Conservation (phyloP, 345 rosid species). For the Jatropha curcas region DNA sequence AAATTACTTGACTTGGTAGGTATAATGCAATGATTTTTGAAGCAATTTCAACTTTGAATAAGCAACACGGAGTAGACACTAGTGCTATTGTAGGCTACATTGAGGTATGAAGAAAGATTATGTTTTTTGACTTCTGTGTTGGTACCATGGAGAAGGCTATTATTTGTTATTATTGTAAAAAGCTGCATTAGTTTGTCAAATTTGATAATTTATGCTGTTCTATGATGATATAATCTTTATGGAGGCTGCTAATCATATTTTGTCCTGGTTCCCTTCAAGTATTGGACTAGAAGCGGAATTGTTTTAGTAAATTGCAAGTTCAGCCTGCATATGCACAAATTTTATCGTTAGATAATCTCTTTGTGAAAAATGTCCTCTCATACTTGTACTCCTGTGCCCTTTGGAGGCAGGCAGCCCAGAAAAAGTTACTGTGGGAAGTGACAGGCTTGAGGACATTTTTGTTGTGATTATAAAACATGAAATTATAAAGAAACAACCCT, state of each 20-base stretch:
- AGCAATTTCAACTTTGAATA: slow-evolving; percentile 63
- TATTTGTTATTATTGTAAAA: neutral
- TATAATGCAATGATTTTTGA: slow-evolving; percentile 72
- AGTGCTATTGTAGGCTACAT: slow-evolving; percentile 62
- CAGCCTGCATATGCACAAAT: neutral
- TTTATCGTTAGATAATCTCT: neutral
- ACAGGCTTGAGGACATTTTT: neutral
- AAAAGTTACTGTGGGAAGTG: too few relatives aligned
- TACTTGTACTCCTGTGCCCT: neutral
- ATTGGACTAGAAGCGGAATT: neutral
- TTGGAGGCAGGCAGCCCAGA: neutral
- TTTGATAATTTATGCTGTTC: neutral
- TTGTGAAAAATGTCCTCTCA: neutral
- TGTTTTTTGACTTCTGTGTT: neutral
- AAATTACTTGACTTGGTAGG: slow-evolving; percentile 35
- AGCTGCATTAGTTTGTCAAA: neutral
- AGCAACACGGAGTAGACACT: slow-evolving; percentile 62
- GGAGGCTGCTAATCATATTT: neutral
- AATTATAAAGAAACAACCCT: neutral
- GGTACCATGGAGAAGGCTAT: neutral
- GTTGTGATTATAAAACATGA: neutral
- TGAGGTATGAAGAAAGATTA: slow-evolving; percentile 43
- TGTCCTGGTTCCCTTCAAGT: slow-evolving; percentile 1
- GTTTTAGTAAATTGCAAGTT: neutral
- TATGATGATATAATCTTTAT: neutral